Base-by-base conservation (phyloP, 441 rosid genomes). In the Pelargonium fulgidum region DNA sequence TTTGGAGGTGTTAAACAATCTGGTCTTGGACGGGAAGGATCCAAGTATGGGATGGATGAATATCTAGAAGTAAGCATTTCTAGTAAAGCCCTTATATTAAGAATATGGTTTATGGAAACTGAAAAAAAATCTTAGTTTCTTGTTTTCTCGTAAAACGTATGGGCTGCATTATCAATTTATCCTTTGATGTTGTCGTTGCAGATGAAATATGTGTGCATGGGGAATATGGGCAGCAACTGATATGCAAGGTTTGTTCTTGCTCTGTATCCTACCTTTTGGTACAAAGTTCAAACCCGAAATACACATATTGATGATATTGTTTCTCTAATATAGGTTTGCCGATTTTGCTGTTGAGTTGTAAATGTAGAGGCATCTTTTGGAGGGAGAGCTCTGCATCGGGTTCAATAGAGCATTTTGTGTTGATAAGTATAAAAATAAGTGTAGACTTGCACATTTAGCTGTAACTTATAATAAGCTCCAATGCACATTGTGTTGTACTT, bases 1-100 rank as follows among this genome's bases (percentile, higher is more conserved):
- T 94, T 92, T 75, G 98, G 98, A 64, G 98, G 96, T 77, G 85
- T 92, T 71, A 90, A 90, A 78, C 96, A 94, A 76, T 92, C 97
- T 65, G 54, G 54, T 48, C 54, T 48, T 48, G 54, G 54, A 48
- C 54, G n/a, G 54, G 54, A 48, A 48, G n/a, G 54, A 13, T 48
- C 54, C 54, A 48, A 48, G 54, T 48, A 48, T 6, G 54, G 5
- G 54, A 48, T 11, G 54, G 54, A 11, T 48, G 54, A 48, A 3
- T 48, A 48, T 48, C 79, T 87, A 69, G 99, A 93, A 81, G 97
- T 91, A 78, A 81, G 79, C 70, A 70, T 70, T 36, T 36, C n/a
- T n/a, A n/a, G n/a, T n/a, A n/a, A n/a, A n/a, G n/a, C n/a, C n/a
- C n/a, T n/a, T n/a, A n/a, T n/a, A n/a, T n/a, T n/a, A n/a, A n/a